These are phyloP conservation scores for Talaromyces trachyspermus DNA, from an alignment of 495 filamentous ascomycete species.

Conservation along the genomic window DNA sequence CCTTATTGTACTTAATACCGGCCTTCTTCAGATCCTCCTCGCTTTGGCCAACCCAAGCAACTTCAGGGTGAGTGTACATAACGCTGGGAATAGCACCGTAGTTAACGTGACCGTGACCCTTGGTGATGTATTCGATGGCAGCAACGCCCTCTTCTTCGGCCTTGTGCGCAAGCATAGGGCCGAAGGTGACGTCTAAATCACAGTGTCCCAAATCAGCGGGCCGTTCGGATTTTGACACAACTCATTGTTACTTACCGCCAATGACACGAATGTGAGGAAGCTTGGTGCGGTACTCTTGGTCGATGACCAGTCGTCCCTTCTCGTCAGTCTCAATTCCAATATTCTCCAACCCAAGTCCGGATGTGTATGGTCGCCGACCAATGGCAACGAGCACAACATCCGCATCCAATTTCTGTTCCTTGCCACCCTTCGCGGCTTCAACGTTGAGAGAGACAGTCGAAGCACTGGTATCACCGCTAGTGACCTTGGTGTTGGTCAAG, in stretches of 20 bases:
- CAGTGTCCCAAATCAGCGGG: no score
- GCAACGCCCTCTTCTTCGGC: slow-evolving; percentile 97
- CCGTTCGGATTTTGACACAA: no score
- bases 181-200: slow-evolving; percentile 91
- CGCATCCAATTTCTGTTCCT: slow-evolving; percentile 83
- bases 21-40: slow-evolving; percentile 91
- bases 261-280: slow-evolving; percentile 92
- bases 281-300: slow-evolving; percentile 98
- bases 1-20: slow-evolving; percentile 82
- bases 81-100: slow-evolving; percentile 95
- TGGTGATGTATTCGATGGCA: slow-evolving; percentile 91
- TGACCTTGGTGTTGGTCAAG: slow-evolving; percentile 94
- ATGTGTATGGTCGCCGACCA: slow-evolving; percentile 89
- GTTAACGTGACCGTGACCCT: slow-evolving; percentile 97
- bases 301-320: slow-evolving; percentile 87
- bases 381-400: slow-evolving; percentile 97
- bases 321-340: slow-evolving; percentile 92
- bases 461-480: slow-evolving; percentile 71
- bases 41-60: slow-evolving; percentile 97
- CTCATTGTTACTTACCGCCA: slow-evolving; percentile 33
- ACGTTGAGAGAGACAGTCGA: slow-evolving; percentile 70
- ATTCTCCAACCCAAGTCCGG: slow-evolving; percentile 85
- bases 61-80: slow-evolving; percentile 99
- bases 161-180: slow-evolving; percentile 99
- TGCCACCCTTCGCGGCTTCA: slow-evolving; percentile 94